Base-by-base conservation (phyloP, 1,284 basidiomycete species). In the Ceratobasidium sp. region DNA sequence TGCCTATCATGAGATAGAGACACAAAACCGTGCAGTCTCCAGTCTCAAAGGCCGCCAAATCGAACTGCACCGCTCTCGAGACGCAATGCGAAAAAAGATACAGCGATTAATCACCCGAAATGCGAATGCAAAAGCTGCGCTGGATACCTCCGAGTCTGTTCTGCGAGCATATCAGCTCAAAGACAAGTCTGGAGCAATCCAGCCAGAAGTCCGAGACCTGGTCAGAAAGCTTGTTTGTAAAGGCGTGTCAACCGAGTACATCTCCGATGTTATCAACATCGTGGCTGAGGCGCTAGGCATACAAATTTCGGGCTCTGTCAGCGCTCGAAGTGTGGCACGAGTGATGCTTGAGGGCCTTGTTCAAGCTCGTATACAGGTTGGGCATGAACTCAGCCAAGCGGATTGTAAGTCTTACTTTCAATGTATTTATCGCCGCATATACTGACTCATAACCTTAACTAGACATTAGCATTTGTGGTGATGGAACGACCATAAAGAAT, bases 401-500 rank as follows among this genome's bases (percentile, higher is more conserved):
- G 15, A 28, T 12, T 69, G 67, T 69, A n/a, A 69, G 67, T 42
- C 6, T 54, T 12, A 3, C 23, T 1, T 56, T 26, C 2, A 5
- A 54, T 40, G 9, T 28, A 12, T 48, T n/a, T 28, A 6, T 28
- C 46, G 7, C 3, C 46, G 46, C 61, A 62, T 38, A 26, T 62
- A 40, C 61, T 69, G 13, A 38, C 38, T 38, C 40, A n/a, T 5
- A 17, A 7, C 12, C 17, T 17, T 54, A 10, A 15, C 2, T 56
- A 69, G 67, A 54, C 12, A 4, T 69, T 2, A 17, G 12, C 38
- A 69, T 69, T 15, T 69, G 48, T 56, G 28, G 67, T 3, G 50
- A 56, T 54, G 67, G 67, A 9, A 69, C 67, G 1, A 56, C 6
- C 12, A 69, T 69, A 3, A 69, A 69, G 28, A 69, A 69, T n/a